Evolutionary conservation across 164 flowering plant genomes (phyloP).

Genomic region (Berberis vulgaris): DNA sequence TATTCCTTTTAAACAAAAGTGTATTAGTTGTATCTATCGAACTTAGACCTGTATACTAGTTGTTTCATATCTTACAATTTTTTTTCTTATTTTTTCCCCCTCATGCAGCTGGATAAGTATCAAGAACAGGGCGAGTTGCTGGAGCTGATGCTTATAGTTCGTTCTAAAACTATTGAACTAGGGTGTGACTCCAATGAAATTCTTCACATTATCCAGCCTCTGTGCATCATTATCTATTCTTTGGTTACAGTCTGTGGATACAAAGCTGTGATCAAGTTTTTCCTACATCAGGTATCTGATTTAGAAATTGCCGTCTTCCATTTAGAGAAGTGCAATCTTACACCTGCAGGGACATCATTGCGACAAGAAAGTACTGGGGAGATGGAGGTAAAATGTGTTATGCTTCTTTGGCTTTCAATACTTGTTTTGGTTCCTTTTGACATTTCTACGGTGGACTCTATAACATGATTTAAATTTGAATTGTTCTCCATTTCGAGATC

Average conservation of each 20-base stretch:
- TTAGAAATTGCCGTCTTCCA: constrained; percentile 91
- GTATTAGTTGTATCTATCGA: too few relatives aligned
- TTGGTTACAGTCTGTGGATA: constrained; percentile 90
- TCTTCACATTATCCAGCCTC: constrained; percentile 65
- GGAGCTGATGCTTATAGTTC: constrained; percentile 80
- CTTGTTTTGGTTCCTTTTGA: constrained; percentile 97
- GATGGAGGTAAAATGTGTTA: constrained; percentile 88
- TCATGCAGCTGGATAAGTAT: constrained; percentile 80
- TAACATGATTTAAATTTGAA: too few relatives aligned
- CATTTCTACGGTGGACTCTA: constrained; percentile 82
- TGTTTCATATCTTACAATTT: too few relatives aligned
- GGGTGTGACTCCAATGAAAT: constrained; percentile 50
- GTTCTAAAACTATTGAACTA: constrained; percentile 55
- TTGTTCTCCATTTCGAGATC: too few relatives aligned
- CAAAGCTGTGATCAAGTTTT: constrained; percentile 86
- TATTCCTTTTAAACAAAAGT: too few relatives aligned
- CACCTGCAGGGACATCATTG: constrained; percentile 43
- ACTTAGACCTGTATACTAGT: too few relatives aligned
- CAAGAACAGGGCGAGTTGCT: constrained; percentile 86
- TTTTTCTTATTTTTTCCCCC: neutral
- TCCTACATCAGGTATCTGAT: constrained; percentile 96
- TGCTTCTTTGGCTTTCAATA: constrained; percentile 86
- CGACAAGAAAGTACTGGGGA: constrained; percentile 94
- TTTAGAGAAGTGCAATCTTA: constrained; percentile 62
- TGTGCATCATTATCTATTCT: constrained; percentile 73